Percentiles rank a stretch among this genome's conserved stretches.
Evolutionary conservation across 2,329 filamentous ascomycete genomes (phyloP).

Genomic region (Hypoxylon sp.): DNA sequence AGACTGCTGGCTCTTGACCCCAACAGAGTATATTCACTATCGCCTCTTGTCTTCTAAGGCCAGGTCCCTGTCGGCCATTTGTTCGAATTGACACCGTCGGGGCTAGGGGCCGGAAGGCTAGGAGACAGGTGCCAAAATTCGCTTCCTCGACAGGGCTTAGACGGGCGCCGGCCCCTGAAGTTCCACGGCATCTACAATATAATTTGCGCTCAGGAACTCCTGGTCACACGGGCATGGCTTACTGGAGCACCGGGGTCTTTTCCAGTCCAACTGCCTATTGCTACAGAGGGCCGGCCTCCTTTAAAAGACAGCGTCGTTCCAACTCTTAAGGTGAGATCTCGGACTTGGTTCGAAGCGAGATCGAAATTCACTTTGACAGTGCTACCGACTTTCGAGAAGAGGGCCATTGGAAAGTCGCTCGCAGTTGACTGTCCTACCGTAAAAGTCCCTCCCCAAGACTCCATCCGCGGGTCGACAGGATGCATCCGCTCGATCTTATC

Average conservation of each 20-base stretch:
- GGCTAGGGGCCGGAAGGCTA: too few species aligned
- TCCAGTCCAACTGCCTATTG: conserved; percentile 28
- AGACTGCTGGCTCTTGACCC: too few species aligned
- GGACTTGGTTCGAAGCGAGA: conserved; percentile 21
- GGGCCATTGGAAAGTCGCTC: conserved; percentile 29
- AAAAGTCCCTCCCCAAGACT: conserved; percentile 27
- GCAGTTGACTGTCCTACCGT: conserved; percentile 23
- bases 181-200: conserved; percentile 27
- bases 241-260: conserved; percentile 31
- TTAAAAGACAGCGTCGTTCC: conserved; percentile 32
- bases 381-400: conserved; percentile 30
- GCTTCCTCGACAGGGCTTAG: not conserved
- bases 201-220: conserved; percentile 29
- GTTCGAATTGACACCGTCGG: too few species aligned
- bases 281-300: conserved; percentile 26
- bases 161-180: conserved; percentile 22
- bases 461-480: conserved; percentile 25
- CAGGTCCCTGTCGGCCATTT: too few species aligned
- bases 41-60: too few species aligned
- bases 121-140: too few species aligned
- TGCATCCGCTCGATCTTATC: conserved; percentile 32
- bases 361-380: conserved; percentile 27
- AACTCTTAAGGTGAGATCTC: conserved; percentile 24
- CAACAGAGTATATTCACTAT: too few species aligned
- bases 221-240: conserved; percentile 9